phyloP scores from a whole-genome alignment of 2,329 filamentous ascomycete species.

The Sclerotinia spermophila region DNA sequence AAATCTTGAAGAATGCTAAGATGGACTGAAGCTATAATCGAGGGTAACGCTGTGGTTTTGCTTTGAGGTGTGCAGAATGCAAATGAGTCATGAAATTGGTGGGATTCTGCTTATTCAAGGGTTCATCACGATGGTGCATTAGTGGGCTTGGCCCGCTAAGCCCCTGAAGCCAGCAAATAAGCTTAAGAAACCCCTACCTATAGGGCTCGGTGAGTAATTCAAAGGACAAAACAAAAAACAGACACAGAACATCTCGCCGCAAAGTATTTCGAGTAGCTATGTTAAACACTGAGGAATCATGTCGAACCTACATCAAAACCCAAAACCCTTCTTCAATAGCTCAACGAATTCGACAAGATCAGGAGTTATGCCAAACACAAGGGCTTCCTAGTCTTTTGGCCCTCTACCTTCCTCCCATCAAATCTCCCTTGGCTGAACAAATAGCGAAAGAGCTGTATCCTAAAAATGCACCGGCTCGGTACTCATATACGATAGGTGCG shows the following conservation, averaged over 20 bases:
- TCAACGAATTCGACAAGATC: slow-evolving; percentile 21
- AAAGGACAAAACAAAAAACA: not conserved
- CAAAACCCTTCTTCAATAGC: slow-evolving; percentile 20
- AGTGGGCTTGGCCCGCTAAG: not conserved
- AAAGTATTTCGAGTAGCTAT: not conserved
- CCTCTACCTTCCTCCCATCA: slow-evolving; percentile 19
- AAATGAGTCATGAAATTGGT: not conserved
- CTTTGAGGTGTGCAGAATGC: not conserved
- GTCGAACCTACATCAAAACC: slow-evolving; percentile 11
- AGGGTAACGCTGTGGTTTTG: not conserved
- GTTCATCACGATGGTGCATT: not conserved
- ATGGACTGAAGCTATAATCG: not conserved
- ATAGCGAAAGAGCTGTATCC: slow-evolving; percentile 21
- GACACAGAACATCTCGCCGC: not conserved
- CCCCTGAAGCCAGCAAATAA: not conserved
- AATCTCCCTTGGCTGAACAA: slow-evolving; percentile 8
- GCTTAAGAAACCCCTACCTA: not conserved
- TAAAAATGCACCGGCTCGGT: slow-evolving; percentile 14
- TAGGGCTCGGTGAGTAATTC: not conserved
- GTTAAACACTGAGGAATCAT: slow-evolving; percentile 11
- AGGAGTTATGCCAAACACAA: slow-evolving; percentile 18
- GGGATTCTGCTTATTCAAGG: not conserved
- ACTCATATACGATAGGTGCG: not conserved
- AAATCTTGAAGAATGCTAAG: not conserved
- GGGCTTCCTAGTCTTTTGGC: slow-evolving; percentile 22